Base-by-base conservation (phyloP, 345 rosid species). In the Populus ilicifolia region DNA sequence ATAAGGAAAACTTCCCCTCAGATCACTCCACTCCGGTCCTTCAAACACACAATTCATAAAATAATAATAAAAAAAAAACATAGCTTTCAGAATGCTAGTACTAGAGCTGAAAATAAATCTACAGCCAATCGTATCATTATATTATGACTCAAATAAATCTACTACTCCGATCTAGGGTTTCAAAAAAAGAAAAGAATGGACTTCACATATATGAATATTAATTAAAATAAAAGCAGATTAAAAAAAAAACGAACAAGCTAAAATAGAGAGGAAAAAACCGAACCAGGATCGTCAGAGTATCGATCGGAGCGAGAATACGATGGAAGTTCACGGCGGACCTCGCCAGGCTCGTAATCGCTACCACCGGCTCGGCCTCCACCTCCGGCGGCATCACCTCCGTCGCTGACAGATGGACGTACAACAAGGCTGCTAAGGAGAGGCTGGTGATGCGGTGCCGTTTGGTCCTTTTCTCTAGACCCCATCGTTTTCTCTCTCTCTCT, bases 351-450 rank as follows among this genome's bases (percentile, higher is more conserved):
- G 77, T 84, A 87, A 72, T 91, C 93, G 78, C 85, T 84, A 64
- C 84, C 88, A 73, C 77, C 81, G 5, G 70, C n/a, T 6, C 83
- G 82, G 64, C 86, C 83, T 4, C 61, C 86, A 4, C 61, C 86
- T 8, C 78, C 83, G 17, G 75, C 84, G 2, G 77, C 90, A 27
- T 77, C 88, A 35, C 81, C 81, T 16, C 84, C 89, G 67, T 85
- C 91, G 81, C 86, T 89, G 66, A 69, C 84, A 11, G 92, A 87
- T 17, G 93, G 91, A 0, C 98, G 91, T 17, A 93, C 92, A 69
- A 94, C 89, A 71, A 94, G 93, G 86, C 98, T 90, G 85, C 94
- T 92, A 68, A 91, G 89, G 20, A 90, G 91, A 43, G 89, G 90
- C 77, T 87, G 97, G 73, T 90, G 97, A 85, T 90, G 90, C 80